Evolutionary conservation across 2,329 filamentous ascomycete genomes (phyloP).

Genomic region (Apiospora aurea): DNA sequence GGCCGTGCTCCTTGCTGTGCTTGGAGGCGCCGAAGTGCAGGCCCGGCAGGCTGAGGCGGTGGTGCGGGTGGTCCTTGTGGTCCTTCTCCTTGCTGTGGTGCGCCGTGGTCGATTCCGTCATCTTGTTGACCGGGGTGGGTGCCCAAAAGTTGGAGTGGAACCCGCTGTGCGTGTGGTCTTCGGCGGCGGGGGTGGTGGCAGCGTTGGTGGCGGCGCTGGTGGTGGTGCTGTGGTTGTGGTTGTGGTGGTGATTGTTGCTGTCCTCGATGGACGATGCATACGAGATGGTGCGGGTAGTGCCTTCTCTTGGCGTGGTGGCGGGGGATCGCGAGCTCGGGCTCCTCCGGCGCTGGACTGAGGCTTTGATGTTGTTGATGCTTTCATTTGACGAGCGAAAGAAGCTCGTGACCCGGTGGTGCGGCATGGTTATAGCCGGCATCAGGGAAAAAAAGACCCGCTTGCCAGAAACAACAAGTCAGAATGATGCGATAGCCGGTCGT

Average conservation of each 20-base stretch:
- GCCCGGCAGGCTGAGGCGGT: slow-evolving; percentile 47
- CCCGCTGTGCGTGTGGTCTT: slow-evolving; percentile 37
- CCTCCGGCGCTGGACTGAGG: slow-evolving; percentile 42
- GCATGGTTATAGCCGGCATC: slow-evolving; percentile 51
- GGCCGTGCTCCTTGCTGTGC: slow-evolving; percentile 46
- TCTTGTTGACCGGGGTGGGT: slow-evolving; percentile 38
- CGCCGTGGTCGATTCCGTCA: slow-evolving; percentile 42
- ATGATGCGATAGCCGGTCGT: slow-evolving; percentile 9
- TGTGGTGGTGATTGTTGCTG: too few species aligned
- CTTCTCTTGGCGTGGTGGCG: slow-evolving; percentile 37
- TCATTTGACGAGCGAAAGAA: slow-evolving; percentile 65
- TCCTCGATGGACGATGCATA: slow-evolving; percentile 48
- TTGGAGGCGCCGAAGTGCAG: slow-evolving; percentile 51
- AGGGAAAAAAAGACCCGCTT: slow-evolving; percentile 3
- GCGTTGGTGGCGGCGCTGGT: background rate
- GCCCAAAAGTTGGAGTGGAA: slow-evolving; percentile 32
- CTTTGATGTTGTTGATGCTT: slow-evolving; percentile 59
- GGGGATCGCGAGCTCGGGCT: slow-evolving; percentile 38
- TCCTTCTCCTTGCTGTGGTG: slow-evolving; percentile 46
- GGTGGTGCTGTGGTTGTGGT: background rate
- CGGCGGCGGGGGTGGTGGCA: slow-evolving; percentile 26
- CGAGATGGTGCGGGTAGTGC: slow-evolving; percentile 44
- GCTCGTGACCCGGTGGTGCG: slow-evolving; percentile 64
- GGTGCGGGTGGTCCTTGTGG: slow-evolving; percentile 38
- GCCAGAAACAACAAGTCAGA: background rate